Conservation (phyloP, 164 flowering plant species). For the Euptelea pleiosperma region DNA sequence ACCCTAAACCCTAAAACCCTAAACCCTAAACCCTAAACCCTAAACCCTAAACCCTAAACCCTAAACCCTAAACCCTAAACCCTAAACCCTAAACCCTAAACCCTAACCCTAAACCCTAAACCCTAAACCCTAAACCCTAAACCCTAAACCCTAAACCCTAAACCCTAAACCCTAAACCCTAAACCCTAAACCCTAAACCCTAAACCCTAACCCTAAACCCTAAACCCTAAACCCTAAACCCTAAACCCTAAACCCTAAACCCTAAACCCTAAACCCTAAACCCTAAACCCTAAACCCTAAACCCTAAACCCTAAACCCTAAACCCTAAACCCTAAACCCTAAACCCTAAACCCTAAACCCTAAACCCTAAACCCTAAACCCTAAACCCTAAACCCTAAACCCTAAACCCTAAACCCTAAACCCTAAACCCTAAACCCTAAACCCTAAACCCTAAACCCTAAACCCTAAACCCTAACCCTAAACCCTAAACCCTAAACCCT, state of each 20-base stretch:
- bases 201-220: slow-evolving; percentile 19
- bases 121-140: slow-evolving; percentile 11
- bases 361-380: slow-evolving; percentile 19
- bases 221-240: slow-evolving; percentile 20
- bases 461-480: slow-evolving; percentile 16
- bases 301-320: slow-evolving; percentile 22
- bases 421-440: slow-evolving; percentile 21
- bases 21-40: slow-evolving; percentile 15
- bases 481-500: slow-evolving; percentile 15
- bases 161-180: slow-evolving; percentile 15
- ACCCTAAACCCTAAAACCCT: slow-evolving; percentile 11
- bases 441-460: slow-evolving; percentile 14
- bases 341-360: slow-evolving; percentile 18
- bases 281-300: slow-evolving; percentile 19
- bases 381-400: slow-evolving; percentile 20
- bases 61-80: neutral
- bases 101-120: slow-evolving; percentile 8
- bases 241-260: slow-evolving; percentile 22
- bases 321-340: slow-evolving; percentile 18
- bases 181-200: slow-evolving; percentile 19
- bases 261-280: slow-evolving; percentile 20
- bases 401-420: slow-evolving; percentile 21
- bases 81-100: neutral
- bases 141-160: slow-evolving; percentile 6
- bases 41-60: slow-evolving; percentile 5